phyloP scores from a whole-genome alignment of 305 asterid species.

The Fraxinus nigra region DNA sequence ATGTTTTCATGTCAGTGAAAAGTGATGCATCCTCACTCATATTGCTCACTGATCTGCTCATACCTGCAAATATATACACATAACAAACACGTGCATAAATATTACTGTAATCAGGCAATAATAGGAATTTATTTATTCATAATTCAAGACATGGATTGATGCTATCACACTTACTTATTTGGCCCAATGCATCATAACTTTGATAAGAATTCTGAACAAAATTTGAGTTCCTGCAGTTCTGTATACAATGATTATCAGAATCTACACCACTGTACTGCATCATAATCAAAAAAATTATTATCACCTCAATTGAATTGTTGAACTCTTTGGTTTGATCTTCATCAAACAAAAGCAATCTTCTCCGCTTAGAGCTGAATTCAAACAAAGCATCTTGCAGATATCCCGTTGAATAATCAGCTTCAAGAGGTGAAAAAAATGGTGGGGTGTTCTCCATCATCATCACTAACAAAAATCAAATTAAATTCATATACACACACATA shows the following conservation, averaged over 20 bases:
- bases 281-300: background rate
- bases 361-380: constrained; percentile 65
- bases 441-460: constrained; percentile 44
- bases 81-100: background rate
- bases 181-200: constrained; percentile 35
- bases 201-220: constrained; percentile 38
- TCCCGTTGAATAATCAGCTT: constrained; percentile 58
- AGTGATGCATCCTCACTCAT: constrained; percentile 15
- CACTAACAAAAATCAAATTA: constrained; percentile 15
- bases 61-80: constrained; percentile 9
- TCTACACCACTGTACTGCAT: background rate
- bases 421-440: constrained; percentile 28
- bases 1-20: constrained; percentile 36
- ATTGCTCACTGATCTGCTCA: background rate
- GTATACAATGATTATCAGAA: background rate
- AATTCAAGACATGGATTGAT: constrained; percentile 36
- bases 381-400: constrained; percentile 89
- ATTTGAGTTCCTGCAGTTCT: constrained; percentile 18
- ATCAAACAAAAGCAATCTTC: constrained; percentile 40
- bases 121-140: background rate
- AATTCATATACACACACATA: background rate
- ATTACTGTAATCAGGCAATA: background rate
- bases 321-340: constrained; percentile 19
- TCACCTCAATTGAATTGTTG: constrained; percentile 23
- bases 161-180: constrained; percentile 35